phyloP scores from a whole-genome alignment of 192 early-diverging fungal genomes.

The Umbelopsis isabellina region DNA sequence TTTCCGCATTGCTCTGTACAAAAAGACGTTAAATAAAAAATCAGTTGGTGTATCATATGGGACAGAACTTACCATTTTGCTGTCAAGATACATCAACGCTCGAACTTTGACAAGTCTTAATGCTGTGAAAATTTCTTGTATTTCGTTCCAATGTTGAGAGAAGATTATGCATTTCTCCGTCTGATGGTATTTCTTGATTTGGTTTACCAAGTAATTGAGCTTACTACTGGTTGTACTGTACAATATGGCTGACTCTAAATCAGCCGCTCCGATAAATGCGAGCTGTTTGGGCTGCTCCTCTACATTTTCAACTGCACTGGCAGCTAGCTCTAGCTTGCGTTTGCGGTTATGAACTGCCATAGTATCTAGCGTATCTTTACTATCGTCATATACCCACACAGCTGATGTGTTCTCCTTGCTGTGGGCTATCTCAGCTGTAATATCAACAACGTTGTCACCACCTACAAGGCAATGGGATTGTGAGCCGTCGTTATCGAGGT shows the following conservation, averaged over 20 bases:
- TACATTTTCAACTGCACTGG: background rate
- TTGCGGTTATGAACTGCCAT: constrained; percentile 20
- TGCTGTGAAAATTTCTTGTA: constrained; percentile 55
- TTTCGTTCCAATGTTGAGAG: constrained; percentile 52
- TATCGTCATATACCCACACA: constrained; percentile 25
- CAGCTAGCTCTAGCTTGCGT: background rate
- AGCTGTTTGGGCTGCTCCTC: background rate
- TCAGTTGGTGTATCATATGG: background rate
- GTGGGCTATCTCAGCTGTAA: constrained; percentile 19
- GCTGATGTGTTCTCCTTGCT: constrained; percentile 12
- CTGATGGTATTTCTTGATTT: constrained; percentile 33
- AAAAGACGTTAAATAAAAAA: background rate
- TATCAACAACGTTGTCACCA: constrained; percentile 25
- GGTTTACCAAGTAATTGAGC: constrained; percentile 55
- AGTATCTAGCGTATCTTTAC: constrained; percentile 8
- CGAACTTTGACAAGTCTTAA: constrained; percentile 54
- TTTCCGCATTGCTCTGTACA: background rate
- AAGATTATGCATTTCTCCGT: constrained; percentile 68
- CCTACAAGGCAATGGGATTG: constrained; percentile 17
- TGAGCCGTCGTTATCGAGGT: background rate
- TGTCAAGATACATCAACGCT: constrained; percentile 54
- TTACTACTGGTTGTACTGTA: constrained; percentile 57
- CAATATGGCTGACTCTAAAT: constrained; percentile 27
- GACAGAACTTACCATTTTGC: constrained; percentile 40
- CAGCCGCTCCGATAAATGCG: constrained; percentile 19